Evolutionary conservation across 1,284 basidiomycete genomes (phyloP).

Genomic region (Microbotryomycetes sp.): DNA sequence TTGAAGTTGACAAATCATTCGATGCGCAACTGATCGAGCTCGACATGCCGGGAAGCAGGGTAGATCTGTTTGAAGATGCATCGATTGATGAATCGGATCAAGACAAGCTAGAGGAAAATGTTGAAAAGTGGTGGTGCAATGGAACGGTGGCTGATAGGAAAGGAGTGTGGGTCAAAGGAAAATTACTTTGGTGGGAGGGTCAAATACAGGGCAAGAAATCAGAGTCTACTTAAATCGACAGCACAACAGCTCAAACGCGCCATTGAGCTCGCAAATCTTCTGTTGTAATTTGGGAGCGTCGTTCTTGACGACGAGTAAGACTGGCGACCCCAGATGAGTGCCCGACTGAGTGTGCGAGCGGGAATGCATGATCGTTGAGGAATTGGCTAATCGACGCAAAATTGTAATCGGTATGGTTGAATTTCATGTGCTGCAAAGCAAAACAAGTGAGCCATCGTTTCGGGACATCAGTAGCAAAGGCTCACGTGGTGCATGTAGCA

Average conservation of each 20-base stretch:
- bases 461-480: no score
- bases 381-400: no score
- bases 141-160: conserved; percentile 61
- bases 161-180: conserved; percentile 68
- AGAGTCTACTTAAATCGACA: not conserved
- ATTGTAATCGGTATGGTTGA: no score
- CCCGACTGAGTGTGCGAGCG: no score
- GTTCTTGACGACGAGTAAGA: no score
- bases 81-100: conserved; percentile 43
- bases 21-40: conserved; percentile 68
- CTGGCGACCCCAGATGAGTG: no score
- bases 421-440: no score
- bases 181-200: not conserved
- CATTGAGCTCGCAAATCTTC: not conserved
- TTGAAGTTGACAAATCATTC: conserved; percentile 63
- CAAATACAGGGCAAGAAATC: not conserved
- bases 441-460: no score
- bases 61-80: conserved; percentile 33
- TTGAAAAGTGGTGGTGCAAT: conserved; percentile 83
- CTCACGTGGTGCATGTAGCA: no score
- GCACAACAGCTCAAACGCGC: not conserved
- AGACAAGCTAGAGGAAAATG: conserved; percentile 46
- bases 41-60: conserved; percentile 22
- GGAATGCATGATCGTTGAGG: no score
- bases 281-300: no score